Conservation (phyloP, 2,329 filamentous ascomycete genomes). For the Uncinocarpus reesii region DNA sequence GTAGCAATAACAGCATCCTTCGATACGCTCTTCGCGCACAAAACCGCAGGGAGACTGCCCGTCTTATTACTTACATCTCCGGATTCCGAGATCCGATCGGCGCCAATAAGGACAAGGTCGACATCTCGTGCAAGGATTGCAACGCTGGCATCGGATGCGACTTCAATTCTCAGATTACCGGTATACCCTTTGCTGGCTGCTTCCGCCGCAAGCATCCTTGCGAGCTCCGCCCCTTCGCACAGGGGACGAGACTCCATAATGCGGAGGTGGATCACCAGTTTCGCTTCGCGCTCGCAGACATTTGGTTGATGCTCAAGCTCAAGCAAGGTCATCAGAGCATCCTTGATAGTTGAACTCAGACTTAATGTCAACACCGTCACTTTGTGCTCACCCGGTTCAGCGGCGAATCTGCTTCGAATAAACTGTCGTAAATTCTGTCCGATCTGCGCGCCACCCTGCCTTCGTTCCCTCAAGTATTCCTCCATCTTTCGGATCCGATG, state of each 20-base stretch:
- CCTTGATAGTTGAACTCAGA: conserved; percentile 50
- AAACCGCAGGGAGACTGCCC: conserved; percentile 50
- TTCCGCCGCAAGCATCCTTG: conserved; percentile 33
- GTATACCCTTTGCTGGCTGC: conserved; percentile 21
- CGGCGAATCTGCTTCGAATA: conserved; percentile 10
- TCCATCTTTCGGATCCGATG: conserved; percentile 19
- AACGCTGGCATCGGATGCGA: conserved; percentile 52
- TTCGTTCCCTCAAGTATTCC: conserved; percentile 20
- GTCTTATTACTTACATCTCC: conserved; percentile 59
- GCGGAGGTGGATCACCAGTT: conserved; percentile 35
- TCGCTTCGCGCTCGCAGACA: neutral
- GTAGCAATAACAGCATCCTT: conserved; percentile 43
- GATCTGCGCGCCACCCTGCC: conserved; percentile 17
- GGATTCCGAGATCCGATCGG: conserved; percentile 49
- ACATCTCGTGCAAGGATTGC: conserved; percentile 44
- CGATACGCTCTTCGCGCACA: conserved; percentile 45
- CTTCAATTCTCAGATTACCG: conserved; percentile 33
- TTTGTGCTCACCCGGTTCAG: conserved; percentile 9
- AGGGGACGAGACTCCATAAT: conserved; percentile 58
- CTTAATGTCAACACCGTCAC: conserved; percentile 52
- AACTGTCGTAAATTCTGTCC: conserved; percentile 20
- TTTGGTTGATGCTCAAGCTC: neutral
- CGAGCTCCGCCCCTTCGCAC: conserved; percentile 53
- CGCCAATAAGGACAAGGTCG: conserved; percentile 53
- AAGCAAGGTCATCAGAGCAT: conserved; percentile 15